Conservation (phyloP, 2,329 filamentous ascomycete genomes). For the Claviceps sp. region DNA sequence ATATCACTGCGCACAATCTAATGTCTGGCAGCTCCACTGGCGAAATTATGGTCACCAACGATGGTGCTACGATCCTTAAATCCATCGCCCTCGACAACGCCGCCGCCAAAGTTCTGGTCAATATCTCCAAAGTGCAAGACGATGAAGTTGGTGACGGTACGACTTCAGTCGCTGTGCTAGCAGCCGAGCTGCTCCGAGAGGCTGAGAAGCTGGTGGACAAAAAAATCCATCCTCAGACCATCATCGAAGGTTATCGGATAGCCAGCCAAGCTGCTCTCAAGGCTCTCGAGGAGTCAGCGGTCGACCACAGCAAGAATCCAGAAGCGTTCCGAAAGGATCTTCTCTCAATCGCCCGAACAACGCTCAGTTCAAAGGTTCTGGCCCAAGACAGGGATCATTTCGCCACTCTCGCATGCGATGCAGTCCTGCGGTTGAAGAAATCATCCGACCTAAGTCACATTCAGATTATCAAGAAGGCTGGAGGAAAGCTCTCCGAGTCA, state of each 20-base stretch:
- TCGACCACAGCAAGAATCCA: constrained; percentile 76
- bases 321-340: constrained; percentile 83
- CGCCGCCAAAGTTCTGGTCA: constrained; percentile 94
- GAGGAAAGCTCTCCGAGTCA: constrained; percentile 92
- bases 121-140: constrained; percentile 98
- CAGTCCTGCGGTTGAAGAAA: constrained; percentile 76
- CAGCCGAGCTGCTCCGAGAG: constrained; percentile 87
- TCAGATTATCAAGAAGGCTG: constrained; percentile 98
- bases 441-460: constrained; percentile 94
- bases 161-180: constrained; percentile 91
- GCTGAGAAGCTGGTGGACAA: constrained; percentile 94
- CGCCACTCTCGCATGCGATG: constrained; percentile 76
- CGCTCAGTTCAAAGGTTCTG: constrained; percentile 92
- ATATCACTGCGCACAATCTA: constrained; percentile 4
- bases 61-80: constrained; percentile 96
- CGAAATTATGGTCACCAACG: constrained; percentile 97
- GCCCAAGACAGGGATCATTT: constrained; percentile 91
- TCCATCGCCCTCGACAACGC: constrained; percentile 97
- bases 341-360: constrained; percentile 81
- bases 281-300: constrained; percentile 70
- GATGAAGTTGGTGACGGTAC: constrained; percentile 98
- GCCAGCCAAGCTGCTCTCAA: constrained; percentile 77
- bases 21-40: constrained; percentile 59
- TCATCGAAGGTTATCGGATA: constrained; percentile 98
- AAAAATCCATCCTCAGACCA: constrained; percentile 98